Conservation (phyloP, 2,329 filamentous ascomycete species). For the Trichocomaceae sp. region DNA sequence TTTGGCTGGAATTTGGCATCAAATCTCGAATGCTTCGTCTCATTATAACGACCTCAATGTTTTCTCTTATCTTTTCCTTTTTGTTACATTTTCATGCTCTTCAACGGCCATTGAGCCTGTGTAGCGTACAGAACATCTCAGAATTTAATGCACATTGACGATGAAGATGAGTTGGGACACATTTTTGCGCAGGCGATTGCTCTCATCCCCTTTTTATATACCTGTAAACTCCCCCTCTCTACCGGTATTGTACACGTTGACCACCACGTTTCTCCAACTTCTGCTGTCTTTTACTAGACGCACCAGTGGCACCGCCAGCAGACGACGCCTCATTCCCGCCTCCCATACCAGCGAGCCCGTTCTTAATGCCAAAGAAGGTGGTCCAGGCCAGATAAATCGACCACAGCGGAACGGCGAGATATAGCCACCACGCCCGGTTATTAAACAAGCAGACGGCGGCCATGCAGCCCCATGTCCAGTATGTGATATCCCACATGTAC, state of each 20-base stretch:
- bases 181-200: not conserved
- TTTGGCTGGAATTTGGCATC: not conserved
- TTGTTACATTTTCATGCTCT: not conserved
- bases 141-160: not conserved
- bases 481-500: slow-evolving; percentile 96
- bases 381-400: slow-evolving; percentile 42
- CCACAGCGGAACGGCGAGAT: slow-evolving; percentile 45
- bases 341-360: slow-evolving; percentile 38
- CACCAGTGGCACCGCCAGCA: slow-evolving; percentile 4
- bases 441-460: slow-evolving; percentile 69
- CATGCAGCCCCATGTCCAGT: slow-evolving; percentile 82
- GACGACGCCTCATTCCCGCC: slow-evolving; percentile 19
- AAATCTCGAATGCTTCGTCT: not conserved
- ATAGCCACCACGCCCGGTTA: slow-evolving; percentile 69
- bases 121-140: slow-evolving; percentile 4
- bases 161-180: not conserved
- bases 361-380: slow-evolving; percentile 43
- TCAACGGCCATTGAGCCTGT: not conserved
- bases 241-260: slow-evolving; percentile 39
- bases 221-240: slow-evolving; percentile 11
- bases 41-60: slow-evolving; percentile 4
- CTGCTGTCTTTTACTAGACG: slow-evolving; percentile 45
- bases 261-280: slow-evolving; percentile 49
- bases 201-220: not conserved
- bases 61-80: not conserved